Conservation (phyloP, 768 basidiomycete genomes). For the Boletus sp. region DNA sequence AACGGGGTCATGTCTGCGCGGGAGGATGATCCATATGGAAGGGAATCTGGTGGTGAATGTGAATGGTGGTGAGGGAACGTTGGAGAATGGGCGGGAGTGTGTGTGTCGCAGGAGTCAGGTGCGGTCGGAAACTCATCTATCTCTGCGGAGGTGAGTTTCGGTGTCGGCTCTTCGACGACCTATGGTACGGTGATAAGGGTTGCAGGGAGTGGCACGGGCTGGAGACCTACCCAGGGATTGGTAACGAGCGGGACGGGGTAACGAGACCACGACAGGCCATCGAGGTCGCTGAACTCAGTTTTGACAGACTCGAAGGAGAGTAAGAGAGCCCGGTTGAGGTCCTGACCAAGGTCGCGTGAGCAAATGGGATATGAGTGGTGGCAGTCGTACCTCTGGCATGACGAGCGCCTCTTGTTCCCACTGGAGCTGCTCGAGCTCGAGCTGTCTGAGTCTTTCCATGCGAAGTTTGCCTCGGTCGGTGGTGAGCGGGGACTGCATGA, state of each 20-base stretch:
- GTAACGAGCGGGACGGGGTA: conserved; percentile 31
- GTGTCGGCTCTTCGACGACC: conserved; percentile 29
- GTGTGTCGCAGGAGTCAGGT: conserved; percentile 6
- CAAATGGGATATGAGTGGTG: not conserved
- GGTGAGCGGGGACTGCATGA: conserved; percentile 24
- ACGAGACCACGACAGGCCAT: conserved; percentile 52
- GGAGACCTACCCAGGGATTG: conserved; percentile 24
- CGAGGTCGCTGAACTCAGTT: conserved; percentile 59
- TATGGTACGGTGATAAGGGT: not conserved
- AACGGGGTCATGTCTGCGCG: conserved; percentile 36
- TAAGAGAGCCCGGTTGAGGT: conserved; percentile 28
- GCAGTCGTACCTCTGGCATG: conserved; percentile 49
- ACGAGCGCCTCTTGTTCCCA: conserved; percentile 56
- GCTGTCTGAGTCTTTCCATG: conserved; percentile 43
- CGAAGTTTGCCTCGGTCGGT: conserved; percentile 46
- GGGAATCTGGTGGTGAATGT: conserved; percentile 1
- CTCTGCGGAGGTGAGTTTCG: conserved; percentile 22
- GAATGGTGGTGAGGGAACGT: not conserved
- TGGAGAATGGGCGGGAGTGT: conserved; percentile 10
- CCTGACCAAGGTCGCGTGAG: conserved; percentile 24
- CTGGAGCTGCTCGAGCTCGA: conserved; percentile 49
- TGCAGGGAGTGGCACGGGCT: not conserved
- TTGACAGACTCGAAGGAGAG: conserved; percentile 53
- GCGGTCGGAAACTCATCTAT: conserved; percentile 13
- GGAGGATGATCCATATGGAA: conserved; percentile 34